Percentiles rank a stretch among this genome's conserved stretches.
These are phyloP conservation scores for Phragmites australis DNA, from an alignment of 176 grass and related monocot genomes.

Conservation along the genomic window DNA sequence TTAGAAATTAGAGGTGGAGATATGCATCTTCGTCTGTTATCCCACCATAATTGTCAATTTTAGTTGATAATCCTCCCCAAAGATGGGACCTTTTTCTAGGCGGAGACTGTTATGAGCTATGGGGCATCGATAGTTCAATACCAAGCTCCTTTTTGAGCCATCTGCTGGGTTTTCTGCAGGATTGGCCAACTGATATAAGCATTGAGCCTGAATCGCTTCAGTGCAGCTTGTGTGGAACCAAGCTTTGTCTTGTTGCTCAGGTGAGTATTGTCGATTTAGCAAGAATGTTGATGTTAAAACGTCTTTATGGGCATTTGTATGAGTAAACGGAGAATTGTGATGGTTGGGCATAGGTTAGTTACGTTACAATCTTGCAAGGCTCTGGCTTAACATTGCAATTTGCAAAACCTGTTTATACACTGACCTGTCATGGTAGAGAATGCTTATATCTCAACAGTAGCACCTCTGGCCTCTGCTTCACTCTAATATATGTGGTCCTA, in stretches of 20 bases:
- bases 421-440: neutral
- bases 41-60: neutral
- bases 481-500: neutral
- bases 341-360: neutral
- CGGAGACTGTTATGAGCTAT: neutral
- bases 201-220: constrained; percentile 46
- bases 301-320: neutral
- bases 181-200: constrained; percentile 60
- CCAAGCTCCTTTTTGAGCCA: neutral
- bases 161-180: constrained; percentile 42
- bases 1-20: neutral
- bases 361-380: neutral
- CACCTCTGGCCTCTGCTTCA: neutral
- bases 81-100: neutral
- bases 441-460: neutral
- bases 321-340: neutral
- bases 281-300: neutral
- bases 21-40: neutral
- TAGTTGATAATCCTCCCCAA: neutral
- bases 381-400: neutral
- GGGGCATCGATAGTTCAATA: neutral
- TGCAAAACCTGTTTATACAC: neutral
- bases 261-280: constrained; percentile 38
- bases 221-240: constrained; percentile 65
- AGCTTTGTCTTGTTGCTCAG: constrained; percentile 79